Evolutionary conservation across 116 monocot genomes (phyloP), one percentile per base, ranked within the genome.

Genomic region (Trichopus zeylanicus): DNA sequence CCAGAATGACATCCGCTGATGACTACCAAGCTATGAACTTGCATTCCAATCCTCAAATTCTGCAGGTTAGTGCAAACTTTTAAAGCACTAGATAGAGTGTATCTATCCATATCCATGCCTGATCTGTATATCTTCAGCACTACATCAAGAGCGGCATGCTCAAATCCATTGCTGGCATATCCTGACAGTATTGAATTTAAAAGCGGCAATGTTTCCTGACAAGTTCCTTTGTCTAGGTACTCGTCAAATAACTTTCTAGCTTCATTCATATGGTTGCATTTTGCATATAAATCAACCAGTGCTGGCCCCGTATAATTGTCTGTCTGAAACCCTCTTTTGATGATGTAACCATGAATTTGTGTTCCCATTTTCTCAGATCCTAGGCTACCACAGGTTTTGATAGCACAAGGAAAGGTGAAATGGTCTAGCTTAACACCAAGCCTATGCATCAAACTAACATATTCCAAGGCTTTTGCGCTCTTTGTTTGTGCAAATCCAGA

Each of bases 251-350:
- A 16, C 27, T 62, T 60, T 33, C 29, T 60, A 18, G 87, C 74
- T 53, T 80, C 71, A 54, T 63, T 52, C 18, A 87, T 51, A 12
- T 20, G 27, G 8, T 55, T 61, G 59, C 72, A 81, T 11, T 68
- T 81, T 18, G 81, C 67, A 48, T 92, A 92, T 87, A 92, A 87
- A 62, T 75, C 64, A 42, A 92, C 73, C 24, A 92, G 81, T 31
- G 91, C 68, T 31, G 81, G 62, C 2, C 70, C 65, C 34, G 42
- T 66, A 66, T 58, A 70, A 10, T 19, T 39, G 24, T 56, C 57
- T 5, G 46, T 52, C 22, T 59, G 61, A n/a, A 29, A 76, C 31
- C 91, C 86, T 59, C 22, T 73, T 66, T 71, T 86, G n/a, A 87
- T 53, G 31, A 81, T 55, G 65, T 72, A 73, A 48, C 55, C 27